phyloP scores from a whole-genome alignment of 2,329 filamentous ascomycete species.

The Pseudohalonectria lignicola region DNA sequence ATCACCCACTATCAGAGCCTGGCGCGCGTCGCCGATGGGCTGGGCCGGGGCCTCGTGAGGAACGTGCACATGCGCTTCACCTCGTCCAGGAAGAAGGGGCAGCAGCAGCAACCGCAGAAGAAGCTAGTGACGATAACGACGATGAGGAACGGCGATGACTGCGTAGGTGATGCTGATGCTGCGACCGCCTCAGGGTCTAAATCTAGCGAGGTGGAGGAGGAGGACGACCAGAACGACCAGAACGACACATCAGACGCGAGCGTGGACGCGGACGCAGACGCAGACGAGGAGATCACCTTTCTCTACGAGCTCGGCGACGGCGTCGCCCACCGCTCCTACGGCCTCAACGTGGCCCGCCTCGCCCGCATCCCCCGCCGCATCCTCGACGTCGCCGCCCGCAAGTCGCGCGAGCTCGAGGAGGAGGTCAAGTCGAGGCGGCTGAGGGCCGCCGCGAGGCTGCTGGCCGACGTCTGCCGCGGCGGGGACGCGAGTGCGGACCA shows the following conservation, averaged over 20 bases:
- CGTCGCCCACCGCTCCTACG: slow-evolving; percentile 88
- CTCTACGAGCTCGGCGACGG: slow-evolving; percentile 87
- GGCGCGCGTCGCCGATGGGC: slow-evolving; percentile 55
- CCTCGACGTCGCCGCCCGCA: slow-evolving; percentile 66
- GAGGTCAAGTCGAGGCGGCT: slow-evolving; percentile 55
- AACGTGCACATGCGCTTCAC: slow-evolving; percentile 95
- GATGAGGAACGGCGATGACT: slow-evolving; percentile 1
- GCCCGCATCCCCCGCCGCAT: slow-evolving; percentile 70
- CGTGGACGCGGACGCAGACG: slow-evolving; percentile 25
- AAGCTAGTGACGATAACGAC: neutral
- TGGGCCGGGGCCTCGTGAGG: slow-evolving; percentile 50
- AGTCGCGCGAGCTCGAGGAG: slow-evolving; percentile 72
- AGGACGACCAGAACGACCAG: slow-evolving; percentile 8
- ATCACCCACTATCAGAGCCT: slow-evolving; percentile 97
- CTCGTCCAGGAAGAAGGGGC: slow-evolving; percentile 21
- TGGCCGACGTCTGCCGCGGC: slow-evolving; percentile 28
- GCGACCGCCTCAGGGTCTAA: no score
- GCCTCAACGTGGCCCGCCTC: slow-evolving; percentile 81
- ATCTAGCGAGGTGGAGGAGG: neutral
- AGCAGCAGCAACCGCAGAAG: no score
- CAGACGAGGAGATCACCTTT: slow-evolving; percentile 78
- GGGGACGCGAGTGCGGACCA: slow-evolving; percentile 20
- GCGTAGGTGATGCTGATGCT: neutral
- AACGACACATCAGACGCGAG: slow-evolving; percentile 16
- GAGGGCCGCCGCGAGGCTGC: slow-evolving; percentile 29